Conservation (phyloP, 2,329 filamentous ascomycete species). For the Aspergillus nomiae region DNA sequence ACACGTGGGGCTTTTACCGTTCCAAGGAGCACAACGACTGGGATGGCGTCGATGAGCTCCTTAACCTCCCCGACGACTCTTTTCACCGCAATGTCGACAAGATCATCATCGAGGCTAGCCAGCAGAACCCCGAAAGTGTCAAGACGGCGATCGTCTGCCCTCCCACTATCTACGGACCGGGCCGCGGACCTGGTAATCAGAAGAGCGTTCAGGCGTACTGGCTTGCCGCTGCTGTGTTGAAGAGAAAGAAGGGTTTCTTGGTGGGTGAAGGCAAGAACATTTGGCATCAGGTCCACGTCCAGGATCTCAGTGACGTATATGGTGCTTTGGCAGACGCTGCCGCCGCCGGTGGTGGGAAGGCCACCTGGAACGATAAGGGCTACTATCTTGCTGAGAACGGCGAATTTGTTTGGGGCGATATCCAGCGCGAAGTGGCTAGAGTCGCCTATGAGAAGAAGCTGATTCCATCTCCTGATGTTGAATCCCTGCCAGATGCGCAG, state of each 20-base stretch:
- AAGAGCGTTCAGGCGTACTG: constrained; percentile 46
- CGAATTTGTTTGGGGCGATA: constrained; percentile 43
- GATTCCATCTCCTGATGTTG: constrained; percentile 45
- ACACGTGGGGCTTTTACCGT: constrained; percentile 43
- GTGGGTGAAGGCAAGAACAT: constrained; percentile 43
- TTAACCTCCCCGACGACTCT: constrained; percentile 44
- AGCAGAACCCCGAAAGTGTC: constrained; percentile 29
- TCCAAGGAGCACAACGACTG: constrained; percentile 51
- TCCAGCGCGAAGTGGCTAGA: constrained; percentile 38
- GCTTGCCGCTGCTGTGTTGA: constrained; percentile 39
- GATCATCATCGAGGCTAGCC: constrained; percentile 36
- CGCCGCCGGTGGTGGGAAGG: constrained; percentile 39
- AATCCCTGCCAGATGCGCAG: constrained; percentile 34
- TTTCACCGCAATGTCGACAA: constrained; percentile 45
- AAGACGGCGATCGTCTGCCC: constrained; percentile 45
- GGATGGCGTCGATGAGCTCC: constrained; percentile 45
- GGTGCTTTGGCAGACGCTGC: constrained; percentile 42
- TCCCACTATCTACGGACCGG: constrained; percentile 45
- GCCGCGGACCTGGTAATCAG: constrained; percentile 39
- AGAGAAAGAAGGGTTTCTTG: constrained; percentile 41
- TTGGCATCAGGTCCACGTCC: constrained; percentile 45
- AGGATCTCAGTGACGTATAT: constrained; percentile 43
- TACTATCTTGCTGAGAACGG: constrained; percentile 54
- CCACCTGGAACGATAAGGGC: constrained; percentile 47
- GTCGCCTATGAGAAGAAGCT: constrained; percentile 58